Evolutionary conservation across 495 filamentous ascomycete genomes (phyloP).

Genomic region (Trichocladium uniseriatum): DNA sequence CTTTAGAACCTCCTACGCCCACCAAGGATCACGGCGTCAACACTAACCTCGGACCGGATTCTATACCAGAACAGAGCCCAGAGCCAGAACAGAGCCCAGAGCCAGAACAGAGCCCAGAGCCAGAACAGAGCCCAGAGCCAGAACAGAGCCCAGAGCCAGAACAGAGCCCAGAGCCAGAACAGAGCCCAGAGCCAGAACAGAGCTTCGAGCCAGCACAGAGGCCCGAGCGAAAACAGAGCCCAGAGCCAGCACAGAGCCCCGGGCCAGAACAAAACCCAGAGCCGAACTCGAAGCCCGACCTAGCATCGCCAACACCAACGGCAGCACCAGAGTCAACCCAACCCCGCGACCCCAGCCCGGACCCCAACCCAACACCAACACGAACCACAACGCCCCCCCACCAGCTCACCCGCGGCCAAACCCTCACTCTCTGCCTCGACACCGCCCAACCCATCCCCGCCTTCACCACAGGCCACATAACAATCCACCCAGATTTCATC

Average conservation of each 20-base stretch:
- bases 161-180: too few relatives aligned
- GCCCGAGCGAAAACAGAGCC: too few relatives aligned
- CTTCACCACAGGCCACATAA: background rate
- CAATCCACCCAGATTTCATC: slow-evolving; percentile 1
- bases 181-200: too few relatives aligned
- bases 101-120: background rate
- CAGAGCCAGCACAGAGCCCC: too few relatives aligned
- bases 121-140: too few relatives aligned
- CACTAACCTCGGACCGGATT: background rate
- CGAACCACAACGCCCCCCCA: background rate
- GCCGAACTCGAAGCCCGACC: background rate
- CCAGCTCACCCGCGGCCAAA: background rate
- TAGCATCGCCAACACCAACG: background rate
- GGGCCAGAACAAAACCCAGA: too few relatives aligned
- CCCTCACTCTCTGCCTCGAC: background rate
- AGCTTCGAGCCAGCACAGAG: too few relatives aligned
- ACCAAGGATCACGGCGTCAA: background rate
- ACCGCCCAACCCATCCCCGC: background rate
- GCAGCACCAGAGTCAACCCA: background rate
- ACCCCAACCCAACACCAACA: background rate
- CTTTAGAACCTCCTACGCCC: background rate
- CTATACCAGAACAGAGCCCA: background rate
- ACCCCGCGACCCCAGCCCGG: background rate
- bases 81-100: background rate
- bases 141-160: too few relatives aligned